A percentile compares a stretch with the other conserved stretches of the same genome.
Evolutionary conservation across 768 basidiomycete genomes (phyloP).

Genomic region (Suillus weaverae): DNA sequence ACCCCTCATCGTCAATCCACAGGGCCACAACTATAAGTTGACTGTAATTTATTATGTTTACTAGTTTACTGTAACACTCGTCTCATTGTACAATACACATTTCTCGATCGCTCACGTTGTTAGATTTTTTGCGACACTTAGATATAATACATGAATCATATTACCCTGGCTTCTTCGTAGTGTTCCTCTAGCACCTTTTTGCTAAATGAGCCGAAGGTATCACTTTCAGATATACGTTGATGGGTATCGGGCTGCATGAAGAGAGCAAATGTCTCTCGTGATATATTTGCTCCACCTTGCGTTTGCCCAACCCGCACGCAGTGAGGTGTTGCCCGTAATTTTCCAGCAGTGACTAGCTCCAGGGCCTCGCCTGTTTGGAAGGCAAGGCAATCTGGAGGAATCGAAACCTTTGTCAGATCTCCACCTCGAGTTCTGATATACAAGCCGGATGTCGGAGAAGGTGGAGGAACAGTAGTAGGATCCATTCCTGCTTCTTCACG

Average conservation of each 20-base stretch:
- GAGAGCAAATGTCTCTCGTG: constrained; percentile 85
- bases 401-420: constrained; percentile 76
- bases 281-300: constrained; percentile 47
- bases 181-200: constrained; percentile 73
- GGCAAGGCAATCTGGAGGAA: constrained; percentile 82
- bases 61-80: neutral
- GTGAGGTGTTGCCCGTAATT: constrained; percentile 89
- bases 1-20: constrained; percentile 41
- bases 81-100: constrained; percentile 11
- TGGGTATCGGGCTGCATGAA: constrained; percentile 90
- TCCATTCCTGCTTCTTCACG: constrained; percentile 42
- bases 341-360: constrained; percentile 80
- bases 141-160: constrained; percentile 14
- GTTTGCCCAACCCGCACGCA: constrained; percentile 76
- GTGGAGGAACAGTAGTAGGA: constrained; percentile 56
- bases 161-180: constrained; percentile 39
- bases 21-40: constrained; percentile 23
- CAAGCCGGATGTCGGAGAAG: constrained; percentile 78
- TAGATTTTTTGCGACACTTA: constrained; percentile 21
- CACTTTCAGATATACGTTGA: constrained; percentile 62
- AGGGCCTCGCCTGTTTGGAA: constrained; percentile 98
- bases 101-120: neutral
- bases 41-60: constrained; percentile 5
- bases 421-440: constrained; percentile 89
- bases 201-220: constrained; percentile 90